phyloP scores from a whole-genome alignment of 163 green algal species.

The Volvox carteri region DNA sequence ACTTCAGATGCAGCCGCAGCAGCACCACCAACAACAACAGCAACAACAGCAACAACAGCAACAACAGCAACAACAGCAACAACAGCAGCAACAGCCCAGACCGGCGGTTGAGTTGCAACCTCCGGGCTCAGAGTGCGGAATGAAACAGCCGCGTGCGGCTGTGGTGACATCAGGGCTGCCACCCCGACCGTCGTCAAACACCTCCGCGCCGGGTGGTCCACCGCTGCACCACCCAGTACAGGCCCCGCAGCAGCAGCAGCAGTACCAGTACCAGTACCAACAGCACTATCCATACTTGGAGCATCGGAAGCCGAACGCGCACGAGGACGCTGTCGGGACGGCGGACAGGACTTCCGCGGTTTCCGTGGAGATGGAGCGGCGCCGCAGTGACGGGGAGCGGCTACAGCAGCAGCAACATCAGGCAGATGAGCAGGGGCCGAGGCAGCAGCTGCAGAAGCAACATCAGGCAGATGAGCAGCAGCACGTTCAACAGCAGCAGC shows the following conservation, averaged over 20 bases:
- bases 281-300: neutral
- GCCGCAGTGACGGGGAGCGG: too few relatives aligned
- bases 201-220: too few relatives aligned
- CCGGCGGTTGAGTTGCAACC: neutral
- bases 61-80: neutral
- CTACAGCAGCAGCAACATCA: neutral
- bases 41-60: slow-evolving; percentile 33
- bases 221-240: neutral
- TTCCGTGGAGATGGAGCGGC: too few relatives aligned
- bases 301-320: neutral
- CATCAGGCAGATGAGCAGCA: slow-evolving; percentile 35
- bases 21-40: too few relatives aligned
- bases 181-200: neutral
- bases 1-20: too few relatives aligned
- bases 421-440: neutral
- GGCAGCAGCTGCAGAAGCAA: slow-evolving; percentile 36
- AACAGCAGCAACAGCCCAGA: neutral
- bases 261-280: neutral
- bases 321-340: neutral
- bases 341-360: too few relatives aligned
- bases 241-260: neutral
- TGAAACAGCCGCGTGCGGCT: neutral
- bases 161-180: neutral
- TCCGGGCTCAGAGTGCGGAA: neutral
- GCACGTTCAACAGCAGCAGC: neutral